Percentiles rank a stretch among this genome's conserved stretches.
phyloP scores from a whole-genome alignment of 2,329 filamentous ascomycete species.

The Stagonosporopsis chrysanthemi region DNA sequence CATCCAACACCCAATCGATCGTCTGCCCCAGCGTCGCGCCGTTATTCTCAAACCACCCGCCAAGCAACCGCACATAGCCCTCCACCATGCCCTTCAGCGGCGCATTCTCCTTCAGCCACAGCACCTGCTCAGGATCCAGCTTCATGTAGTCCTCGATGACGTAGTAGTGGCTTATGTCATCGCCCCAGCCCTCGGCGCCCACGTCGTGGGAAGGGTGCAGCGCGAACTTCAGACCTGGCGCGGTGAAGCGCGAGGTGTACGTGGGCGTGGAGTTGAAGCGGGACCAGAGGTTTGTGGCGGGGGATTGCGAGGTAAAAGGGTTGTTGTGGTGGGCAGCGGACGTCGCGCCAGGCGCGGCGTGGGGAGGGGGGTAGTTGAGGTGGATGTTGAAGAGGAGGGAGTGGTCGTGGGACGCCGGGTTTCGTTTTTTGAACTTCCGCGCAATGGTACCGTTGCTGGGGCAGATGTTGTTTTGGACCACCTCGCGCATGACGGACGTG shows the following conservation, averaged over 20 bases:
- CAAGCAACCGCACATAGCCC: conserved; percentile 58
- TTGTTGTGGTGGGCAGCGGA: conserved; percentile 39
- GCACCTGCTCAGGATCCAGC: conserved; percentile 65
- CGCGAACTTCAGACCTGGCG: conserved; percentile 53
- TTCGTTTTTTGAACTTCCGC: conserved; percentile 65
- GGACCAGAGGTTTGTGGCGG: conserved; percentile 38
- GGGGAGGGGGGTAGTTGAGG: conserved; percentile 56
- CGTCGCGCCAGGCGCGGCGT: conserved; percentile 18
- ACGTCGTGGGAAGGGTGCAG: conserved; percentile 60
- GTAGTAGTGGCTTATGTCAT: conserved; percentile 70
- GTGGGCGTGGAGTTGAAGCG: conserved; percentile 48
- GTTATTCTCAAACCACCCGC: conserved; percentile 68
- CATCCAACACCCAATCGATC: conserved; percentile 62
- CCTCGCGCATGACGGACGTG: conserved; percentile 62
- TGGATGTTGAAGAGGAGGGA: conserved; percentile 63
- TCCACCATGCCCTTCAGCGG: conserved; percentile 66
- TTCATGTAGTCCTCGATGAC: conserved; percentile 71
- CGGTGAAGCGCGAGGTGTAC: conserved; percentile 50
- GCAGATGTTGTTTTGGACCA: conserved; percentile 66
- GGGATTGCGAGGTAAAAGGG: conserved; percentile 36
- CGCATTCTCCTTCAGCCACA: conserved; percentile 65
- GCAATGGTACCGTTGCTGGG: conserved; percentile 67
- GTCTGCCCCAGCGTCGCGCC: conserved; percentile 69
- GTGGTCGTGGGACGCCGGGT: conserved; percentile 56
- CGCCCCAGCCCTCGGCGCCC: conserved; percentile 69